Conservation (phyloP, 768 basidiomycete species). For the Crepidotus variabilis region DNA sequence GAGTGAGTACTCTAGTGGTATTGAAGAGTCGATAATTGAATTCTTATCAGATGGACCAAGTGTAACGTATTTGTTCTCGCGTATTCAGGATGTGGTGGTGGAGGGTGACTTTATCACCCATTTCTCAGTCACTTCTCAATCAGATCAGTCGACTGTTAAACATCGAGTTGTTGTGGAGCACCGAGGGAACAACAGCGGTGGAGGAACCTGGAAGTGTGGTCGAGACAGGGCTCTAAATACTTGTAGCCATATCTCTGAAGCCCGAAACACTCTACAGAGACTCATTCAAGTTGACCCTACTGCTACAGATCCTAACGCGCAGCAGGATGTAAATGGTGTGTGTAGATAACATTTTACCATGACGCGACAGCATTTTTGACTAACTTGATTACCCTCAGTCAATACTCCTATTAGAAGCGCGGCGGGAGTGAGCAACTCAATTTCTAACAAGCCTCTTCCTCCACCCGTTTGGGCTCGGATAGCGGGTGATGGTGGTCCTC, state of each 20-base stretch:
- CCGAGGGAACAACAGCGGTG: constrained; percentile 5
- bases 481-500: neutral
- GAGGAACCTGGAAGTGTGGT: constrained; percentile 12
- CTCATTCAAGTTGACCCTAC: constrained; percentile 1
- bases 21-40: neutral
- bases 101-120: constrained; percentile 1
- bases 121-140: constrained; percentile 9
- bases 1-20: neutral
- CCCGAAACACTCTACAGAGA: constrained; percentile 5
- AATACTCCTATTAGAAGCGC: neutral
- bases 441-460: constrained; percentile 10
- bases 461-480: constrained; percentile 13
- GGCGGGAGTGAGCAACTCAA: neutral
- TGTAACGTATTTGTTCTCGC: constrained; percentile 3
- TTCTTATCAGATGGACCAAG: constrained; percentile 1
- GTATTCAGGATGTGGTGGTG: neutral
- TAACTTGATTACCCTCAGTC: neutral
- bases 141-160: constrained; percentile 7
- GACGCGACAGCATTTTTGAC: neutral
- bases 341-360: neutral
- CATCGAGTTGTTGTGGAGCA: constrained; percentile 11
- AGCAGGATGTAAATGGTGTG: neutral
- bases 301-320: constrained; percentile 1
- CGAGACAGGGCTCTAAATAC: constrained; percentile 4
- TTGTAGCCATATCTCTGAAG: constrained; percentile 8